Evolutionary conservation across 208 protist genomes (phyloP).

Genomic region (Trypanosoma caninum): DNA sequence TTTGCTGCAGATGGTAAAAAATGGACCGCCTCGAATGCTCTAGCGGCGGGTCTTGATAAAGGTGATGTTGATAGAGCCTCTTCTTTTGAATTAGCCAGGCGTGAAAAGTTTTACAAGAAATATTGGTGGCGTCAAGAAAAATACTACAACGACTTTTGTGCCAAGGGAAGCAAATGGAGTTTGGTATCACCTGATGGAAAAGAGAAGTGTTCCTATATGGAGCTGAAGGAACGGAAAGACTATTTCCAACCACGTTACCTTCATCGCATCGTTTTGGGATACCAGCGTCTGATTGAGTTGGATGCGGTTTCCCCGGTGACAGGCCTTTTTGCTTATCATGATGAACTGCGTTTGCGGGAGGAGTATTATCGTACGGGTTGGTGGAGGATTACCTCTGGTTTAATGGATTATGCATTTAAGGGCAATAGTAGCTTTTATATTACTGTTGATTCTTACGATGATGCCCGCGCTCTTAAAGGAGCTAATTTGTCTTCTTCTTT

Average conservation of each 20-base stretch:
- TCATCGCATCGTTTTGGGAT: conserved; percentile 9
- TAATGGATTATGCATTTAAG: conserved; percentile 21
- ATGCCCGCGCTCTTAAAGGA: conserved; percentile 13
- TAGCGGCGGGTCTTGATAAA: conserved; percentile 17
- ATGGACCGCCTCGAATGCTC: conserved; percentile 25
- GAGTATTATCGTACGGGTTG: conserved; percentile 14
- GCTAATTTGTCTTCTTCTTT: conserved; percentile 4
- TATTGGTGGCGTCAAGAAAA: conserved; percentile 25
- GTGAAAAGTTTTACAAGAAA: conserved; percentile 29
- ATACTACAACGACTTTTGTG: conserved; percentile 18
- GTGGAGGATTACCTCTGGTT: conserved; percentile 12
- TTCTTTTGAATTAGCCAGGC: conserved; percentile 16
- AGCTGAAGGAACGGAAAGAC: conserved; percentile 13
- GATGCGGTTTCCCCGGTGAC: conserved; percentile 13
- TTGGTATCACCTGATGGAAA: neutral
- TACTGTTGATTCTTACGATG: conserved; percentile 11
- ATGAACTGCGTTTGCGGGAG: conserved; percentile 15
- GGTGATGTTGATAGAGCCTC: conserved; percentile 26
- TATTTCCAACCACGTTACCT: conserved; percentile 13
- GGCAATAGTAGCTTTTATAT: conserved; percentile 16
- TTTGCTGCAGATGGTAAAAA: conserved; percentile 31
- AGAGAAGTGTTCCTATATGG: conserved; percentile 4
- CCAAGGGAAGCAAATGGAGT: conserved; percentile 19
- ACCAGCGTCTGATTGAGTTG: conserved; percentile 17
- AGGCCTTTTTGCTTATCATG: conserved; percentile 15